Conservation (phyloP, 805 yeast genomes). For the Metschnikowia kunwiensis region DNA sequence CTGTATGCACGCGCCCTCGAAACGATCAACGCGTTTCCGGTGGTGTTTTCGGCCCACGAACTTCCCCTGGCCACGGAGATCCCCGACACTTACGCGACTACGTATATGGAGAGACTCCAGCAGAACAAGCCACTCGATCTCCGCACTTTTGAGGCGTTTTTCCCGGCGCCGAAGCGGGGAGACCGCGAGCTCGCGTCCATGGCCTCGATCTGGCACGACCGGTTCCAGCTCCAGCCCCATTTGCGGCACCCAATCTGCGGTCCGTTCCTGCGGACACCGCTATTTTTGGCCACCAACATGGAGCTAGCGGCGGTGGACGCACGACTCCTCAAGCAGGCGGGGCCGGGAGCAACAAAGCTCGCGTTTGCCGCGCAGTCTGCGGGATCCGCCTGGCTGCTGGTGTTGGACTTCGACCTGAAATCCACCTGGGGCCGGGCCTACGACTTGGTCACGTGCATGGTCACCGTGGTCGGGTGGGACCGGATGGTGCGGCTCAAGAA, state of each 20-base stretch:
- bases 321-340: slow-evolving; percentile 25
- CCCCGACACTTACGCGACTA: slow-evolving; percentile 14
- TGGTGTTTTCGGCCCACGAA: slow-evolving; percentile 27
- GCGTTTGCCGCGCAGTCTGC: slow-evolving; percentile 33
- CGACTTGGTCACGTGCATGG: slow-evolving; percentile 65
- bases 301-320: slow-evolving; percentile 38
- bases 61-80: slow-evolving; percentile 5
- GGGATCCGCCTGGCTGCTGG: slow-evolving; percentile 25
- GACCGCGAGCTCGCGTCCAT: slow-evolving; percentile 26
- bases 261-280: slow-evolving; percentile 36
- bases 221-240: slow-evolving; percentile 28
- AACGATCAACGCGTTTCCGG: slow-evolving; percentile 73
- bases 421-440: slow-evolving; percentile 51
- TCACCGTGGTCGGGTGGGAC: slow-evolving; percentile 80
- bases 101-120: slow-evolving; percentile 9
- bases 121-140: slow-evolving; percentile 10
- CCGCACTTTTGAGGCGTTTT: slow-evolving; percentile 15
- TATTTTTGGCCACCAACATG: slow-evolving; percentile 29
- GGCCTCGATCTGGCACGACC: slow-evolving; percentile 32
- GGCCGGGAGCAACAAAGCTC: slow-evolving; percentile 27
- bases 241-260: slow-evolving; percentile 37
- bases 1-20: slow-evolving; percentile 60
- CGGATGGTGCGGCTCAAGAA: slow-evolving; percentile 63
- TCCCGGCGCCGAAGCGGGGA: slow-evolving; percentile 15
- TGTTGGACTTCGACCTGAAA: slow-evolving; percentile 31